Evolutionary conservation across 441 rosid genomes (phyloP), one percentile per base, ranked within the genome.

Genomic region (Iberis amara): DNA sequence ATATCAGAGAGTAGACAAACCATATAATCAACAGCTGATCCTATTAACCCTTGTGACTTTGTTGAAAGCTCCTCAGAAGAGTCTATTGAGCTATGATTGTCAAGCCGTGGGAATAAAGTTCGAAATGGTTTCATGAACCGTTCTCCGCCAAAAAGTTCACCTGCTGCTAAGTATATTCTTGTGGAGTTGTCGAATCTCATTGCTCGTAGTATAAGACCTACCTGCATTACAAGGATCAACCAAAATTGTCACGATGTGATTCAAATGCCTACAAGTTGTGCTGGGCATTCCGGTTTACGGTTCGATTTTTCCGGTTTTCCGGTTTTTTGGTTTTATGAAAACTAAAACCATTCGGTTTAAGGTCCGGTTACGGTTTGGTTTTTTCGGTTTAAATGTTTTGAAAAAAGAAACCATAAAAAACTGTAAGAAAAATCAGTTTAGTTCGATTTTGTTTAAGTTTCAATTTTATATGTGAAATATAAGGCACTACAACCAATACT

Each of bases 21-120:
- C 99, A 92, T 89, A 79, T 92, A 92, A 86, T 92, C 99, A 57
- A 92, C 99, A 46, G 97, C 99, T 46, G 97, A 92, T 32, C 97
- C 99, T 68, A 86, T 39, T 63, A 92, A 70, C n/a, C 99, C 99
- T 30, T 46, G 80, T 27, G 74, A 65, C 56, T 80, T 82, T 21
- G 77, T 59, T 49, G 69, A 70, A n/a, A 84, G 77, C 56, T 92
- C 97, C 70, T 81, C 96, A 0, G 82, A 68, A 14, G 82, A 53
- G 44, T 80, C 95, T 31, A 92, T 92, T 7, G 95, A 79, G 76
- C 92, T 92, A 68, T 92, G 99, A 74, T 89, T 92, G 62, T 86
- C 90, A 15, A 92, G 95, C 68, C 62, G 83, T 68, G 97, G 95
- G 64, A 92, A 92, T 30, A 89, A 62, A 13, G 75, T 60, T 59